These are phyloP conservation scores for Fragosphaeria purpurea DNA, from an alignment of 2,329 filamentous ascomycete genomes.

Conservation along the genomic window DNA sequence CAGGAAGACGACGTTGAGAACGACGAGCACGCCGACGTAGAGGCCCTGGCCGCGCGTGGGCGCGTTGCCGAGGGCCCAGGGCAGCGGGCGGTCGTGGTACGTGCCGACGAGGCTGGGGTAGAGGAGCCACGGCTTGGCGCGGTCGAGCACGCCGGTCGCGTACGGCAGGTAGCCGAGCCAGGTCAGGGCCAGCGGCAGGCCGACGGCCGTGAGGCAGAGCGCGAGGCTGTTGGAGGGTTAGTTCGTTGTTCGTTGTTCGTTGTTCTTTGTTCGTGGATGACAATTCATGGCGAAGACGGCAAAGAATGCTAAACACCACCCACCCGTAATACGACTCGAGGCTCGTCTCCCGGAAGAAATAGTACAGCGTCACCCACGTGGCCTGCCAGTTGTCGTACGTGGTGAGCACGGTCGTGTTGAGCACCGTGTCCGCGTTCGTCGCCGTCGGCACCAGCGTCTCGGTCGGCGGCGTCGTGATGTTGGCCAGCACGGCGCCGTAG, in stretches of 20 bases:
- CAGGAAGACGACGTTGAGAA: conserved; percentile 11
- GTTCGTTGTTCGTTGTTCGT: no score
- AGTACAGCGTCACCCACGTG: not conserved
- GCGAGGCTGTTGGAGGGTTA: not conserved
- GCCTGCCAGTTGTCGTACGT: not conserved
- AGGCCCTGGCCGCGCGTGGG: conserved; percentile 17
- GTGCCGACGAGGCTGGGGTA: not conserved
- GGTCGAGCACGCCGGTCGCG: not conserved
- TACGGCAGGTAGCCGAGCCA: not conserved
- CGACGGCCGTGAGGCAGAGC: not conserved
- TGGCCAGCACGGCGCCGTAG: no score
- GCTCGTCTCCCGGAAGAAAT: not conserved
- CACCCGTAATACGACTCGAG: no score
- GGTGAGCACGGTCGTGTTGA: not conserved
- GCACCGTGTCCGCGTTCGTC: not conserved
- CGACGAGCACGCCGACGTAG: conserved; percentile 9
- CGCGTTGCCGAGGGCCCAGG: not conserved
- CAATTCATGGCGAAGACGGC: no score
- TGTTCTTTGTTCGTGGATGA: no score
- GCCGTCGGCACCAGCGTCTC: not conserved
- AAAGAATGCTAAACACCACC: no score
- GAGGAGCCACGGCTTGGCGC: not conserved
- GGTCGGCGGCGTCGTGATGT: no score
- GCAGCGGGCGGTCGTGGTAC: not conserved
- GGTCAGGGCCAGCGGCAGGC: not conserved